Evolutionary conservation across 345 rosid species (phyloP).

Genomic region (Ceriops zippeliana): DNA sequence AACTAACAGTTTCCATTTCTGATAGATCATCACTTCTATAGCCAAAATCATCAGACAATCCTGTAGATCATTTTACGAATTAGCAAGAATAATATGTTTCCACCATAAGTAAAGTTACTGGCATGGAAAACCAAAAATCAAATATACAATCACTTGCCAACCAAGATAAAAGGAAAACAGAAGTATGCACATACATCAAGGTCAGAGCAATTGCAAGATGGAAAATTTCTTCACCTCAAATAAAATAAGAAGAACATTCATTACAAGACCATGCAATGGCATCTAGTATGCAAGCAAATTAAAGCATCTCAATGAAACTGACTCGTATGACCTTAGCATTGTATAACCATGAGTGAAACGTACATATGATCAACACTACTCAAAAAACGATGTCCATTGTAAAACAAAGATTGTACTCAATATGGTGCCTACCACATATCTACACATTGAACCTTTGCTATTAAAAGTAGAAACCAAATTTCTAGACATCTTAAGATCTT

Average conservation of each 20-base stretch:
- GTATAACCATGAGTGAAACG: neutral
- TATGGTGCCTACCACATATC: neutral
- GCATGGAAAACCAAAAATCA: neutral
- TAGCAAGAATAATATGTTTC: constrained; percentile 4
- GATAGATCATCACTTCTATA: constrained; percentile 13
- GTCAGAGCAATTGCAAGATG: neutral
- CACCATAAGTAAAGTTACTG: neutral
- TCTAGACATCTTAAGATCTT: too few species aligned
- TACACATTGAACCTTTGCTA: neutral
- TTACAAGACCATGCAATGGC: neutral
- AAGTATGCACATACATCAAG: neutral
- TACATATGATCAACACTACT: neutral
- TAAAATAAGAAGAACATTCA: neutral
- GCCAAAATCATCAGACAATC: constrained; percentile 23
- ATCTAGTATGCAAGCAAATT: too few species aligned
- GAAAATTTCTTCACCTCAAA: neutral
- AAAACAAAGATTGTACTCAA: neutral
- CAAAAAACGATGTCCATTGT: neutral
- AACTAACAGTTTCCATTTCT: constrained; percentile 50
- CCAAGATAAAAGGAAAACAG: neutral
- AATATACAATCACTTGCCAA: neutral
- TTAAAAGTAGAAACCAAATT: too few species aligned
- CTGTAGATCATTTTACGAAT: constrained; percentile 23
- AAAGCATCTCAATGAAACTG: too few species aligned
- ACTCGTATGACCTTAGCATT: neutral